Evolutionary conservation across 2,329 filamentous ascomycete genomes (phyloP), one percentile per base, ranked within the genome.

Genomic region (Macrophomina pseudophaseolina): DNA sequence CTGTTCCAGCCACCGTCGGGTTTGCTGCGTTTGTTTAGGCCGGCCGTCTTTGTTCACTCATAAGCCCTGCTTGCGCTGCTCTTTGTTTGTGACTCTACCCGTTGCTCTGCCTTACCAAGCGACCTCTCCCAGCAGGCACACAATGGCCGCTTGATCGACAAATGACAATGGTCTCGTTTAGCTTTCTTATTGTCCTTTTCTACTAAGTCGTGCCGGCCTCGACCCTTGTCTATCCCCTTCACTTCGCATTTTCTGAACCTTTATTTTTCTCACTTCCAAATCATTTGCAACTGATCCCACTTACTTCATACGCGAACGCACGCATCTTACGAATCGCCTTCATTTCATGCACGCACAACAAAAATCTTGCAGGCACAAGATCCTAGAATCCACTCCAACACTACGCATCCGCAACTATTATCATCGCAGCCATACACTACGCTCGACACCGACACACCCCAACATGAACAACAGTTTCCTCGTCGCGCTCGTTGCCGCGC

Each of bases 401-500:
- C 48, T 32, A 28, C 49, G 48, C 49, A 5, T 44, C 35, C 4
- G 14, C 54, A 44, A 35, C 9, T 33, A 54, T 11, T 14, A 60
- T 14, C 28, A 40, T 30, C 18, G 42, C 42, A 60, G n/a, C 12
- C 53, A 35, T 7, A 14, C 14, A 16, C 16, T n/a, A 14, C 42
- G 5, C 33, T 46, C 53, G 12, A 11, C 18, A 33, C 58, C n/a
- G 23, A 23, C 23, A n/a, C 44, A 1, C 44, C 35, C 5, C 38
- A 4, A 42, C 35, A 48, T 23, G 60, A 32, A n/a, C n/a, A 44
- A 42, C 48, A 32, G 18, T 6, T 30, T 53, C 33, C 11, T 66
- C 28, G 40, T 28, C 23, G 35, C 40, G 35, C 5, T 72, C 71
- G 44, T 71, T 67, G 60, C 63, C 75, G 64, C 69, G 67, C 51